Conservation (phyloP, 2,329 filamentous ascomycete genomes). For the Claviceps sp. region DNA sequence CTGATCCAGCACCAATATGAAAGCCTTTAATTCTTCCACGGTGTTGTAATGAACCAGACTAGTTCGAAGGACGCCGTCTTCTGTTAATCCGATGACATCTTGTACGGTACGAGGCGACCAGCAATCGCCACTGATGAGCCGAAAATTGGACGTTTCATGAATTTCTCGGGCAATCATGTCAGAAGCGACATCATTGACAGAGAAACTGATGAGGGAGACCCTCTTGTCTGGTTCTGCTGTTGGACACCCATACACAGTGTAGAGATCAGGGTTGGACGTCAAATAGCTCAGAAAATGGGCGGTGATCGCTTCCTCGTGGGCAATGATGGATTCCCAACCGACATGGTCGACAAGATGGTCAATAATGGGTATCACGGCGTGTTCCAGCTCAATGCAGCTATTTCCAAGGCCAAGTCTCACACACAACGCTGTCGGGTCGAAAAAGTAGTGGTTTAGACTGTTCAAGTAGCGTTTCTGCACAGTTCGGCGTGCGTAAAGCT, state of each 20-base stretch:
- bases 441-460: slow-evolving; percentile 55
- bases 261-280: slow-evolving; percentile 33
- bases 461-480: slow-evolving; percentile 39
- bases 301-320: slow-evolving; percentile 50
- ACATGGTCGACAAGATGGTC: slow-evolving; percentile 41
- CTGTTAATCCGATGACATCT: slow-evolving; percentile 43
- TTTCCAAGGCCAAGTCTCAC: slow-evolving; percentile 57
- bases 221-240: slow-evolving; percentile 21
- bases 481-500: slow-evolving; percentile 49
- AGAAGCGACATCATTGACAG: slow-evolving; percentile 41
- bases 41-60: slow-evolving; percentile 65
- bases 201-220: slow-evolving; percentile 56
- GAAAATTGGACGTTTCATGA: slow-evolving; percentile 44
- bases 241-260: slow-evolving; percentile 12
- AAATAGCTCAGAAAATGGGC: slow-evolving; percentile 46
- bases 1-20: background rate
- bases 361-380: slow-evolving; percentile 46
- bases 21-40: background rate
- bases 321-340: slow-evolving; percentile 37
- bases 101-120: slow-evolving; percentile 51
- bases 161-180: slow-evolving; percentile 47
- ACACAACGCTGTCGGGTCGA: slow-evolving; percentile 42
- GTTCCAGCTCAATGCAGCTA: slow-evolving; percentile 56
- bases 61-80: slow-evolving; percentile 50
- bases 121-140: slow-evolving; percentile 54